Evolutionary conservation across 2,329 filamentous ascomycete species (phyloP).

Genomic region (Endothia cerciana): DNA sequence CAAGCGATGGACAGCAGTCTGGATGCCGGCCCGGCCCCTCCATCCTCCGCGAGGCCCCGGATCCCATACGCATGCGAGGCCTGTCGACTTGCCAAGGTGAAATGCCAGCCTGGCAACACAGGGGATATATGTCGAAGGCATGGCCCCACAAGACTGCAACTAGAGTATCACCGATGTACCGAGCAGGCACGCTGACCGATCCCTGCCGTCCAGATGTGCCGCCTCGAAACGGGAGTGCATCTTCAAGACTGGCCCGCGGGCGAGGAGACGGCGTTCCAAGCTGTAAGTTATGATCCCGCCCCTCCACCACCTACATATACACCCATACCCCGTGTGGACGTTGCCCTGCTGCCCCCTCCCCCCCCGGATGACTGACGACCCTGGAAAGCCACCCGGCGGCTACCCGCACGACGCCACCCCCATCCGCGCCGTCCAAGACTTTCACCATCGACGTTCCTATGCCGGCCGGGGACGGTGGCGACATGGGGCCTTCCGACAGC

Average conservation of each 20-base stretch:
- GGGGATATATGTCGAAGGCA: constrained; percentile 57
- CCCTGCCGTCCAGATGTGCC: constrained; percentile 46
- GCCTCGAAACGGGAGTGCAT: constrained; percentile 58
- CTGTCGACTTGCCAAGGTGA: constrained; percentile 57
- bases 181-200: background rate
- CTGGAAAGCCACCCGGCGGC: constrained; percentile 21
- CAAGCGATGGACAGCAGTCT: constrained; percentile 7
- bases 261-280: constrained; percentile 49
- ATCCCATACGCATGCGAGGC: constrained; percentile 57
- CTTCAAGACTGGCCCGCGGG: constrained; percentile 53
- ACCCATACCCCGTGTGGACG: background rate
- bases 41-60: constrained; percentile 34
- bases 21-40: background rate
- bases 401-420: constrained; percentile 35
- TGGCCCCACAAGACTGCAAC: constrained; percentile 21
- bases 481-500: constrained; percentile 34
- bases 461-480: constrained; percentile 43
- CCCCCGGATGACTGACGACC: background rate
- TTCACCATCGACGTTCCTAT: constrained; percentile 59
- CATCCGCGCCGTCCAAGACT: constrained; percentile 50
- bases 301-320: background rate
- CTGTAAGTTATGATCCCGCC: constrained; percentile 41
- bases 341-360: too few relatives aligned
- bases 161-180: background rate
- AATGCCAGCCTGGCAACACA: constrained; percentile 53